Evolutionary conservation across 139 green algal genomes (phyloP).

Genomic region (Protoeuglena noctilucae): DNA sequence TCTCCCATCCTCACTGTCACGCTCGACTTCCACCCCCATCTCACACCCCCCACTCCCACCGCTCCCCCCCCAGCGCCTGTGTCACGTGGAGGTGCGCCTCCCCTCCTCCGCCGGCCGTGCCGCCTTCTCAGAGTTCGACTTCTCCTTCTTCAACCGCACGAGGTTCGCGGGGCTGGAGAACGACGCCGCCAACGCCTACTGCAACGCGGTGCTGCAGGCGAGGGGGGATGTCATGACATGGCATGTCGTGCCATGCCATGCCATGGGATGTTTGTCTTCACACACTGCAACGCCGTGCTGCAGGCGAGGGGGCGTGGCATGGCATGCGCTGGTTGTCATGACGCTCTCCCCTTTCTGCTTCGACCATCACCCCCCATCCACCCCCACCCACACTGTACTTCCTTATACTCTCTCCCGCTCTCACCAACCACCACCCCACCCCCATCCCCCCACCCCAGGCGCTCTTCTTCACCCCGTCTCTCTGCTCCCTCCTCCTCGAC

Average conservation of each 20-base stretch:
- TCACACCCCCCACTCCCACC: not conserved
- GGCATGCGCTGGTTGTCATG: not conserved
- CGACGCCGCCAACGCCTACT: slow-evolving; percentile 80
- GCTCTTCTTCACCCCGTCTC: slow-evolving; percentile 64
- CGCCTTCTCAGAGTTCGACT: slow-evolving; percentile 36
- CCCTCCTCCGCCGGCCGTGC: not conserved
- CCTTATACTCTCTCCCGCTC: too few relatives aligned
- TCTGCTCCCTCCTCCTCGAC: slow-evolving; percentile 37
- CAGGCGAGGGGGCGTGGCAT: not conserved
- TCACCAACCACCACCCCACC: not conserved
- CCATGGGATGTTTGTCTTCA: not conserved
- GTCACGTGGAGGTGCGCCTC: not conserved
- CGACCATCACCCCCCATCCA: not conserved
- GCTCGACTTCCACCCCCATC: not conserved
- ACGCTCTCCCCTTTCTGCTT: not conserved
- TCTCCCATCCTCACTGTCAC: slow-evolving; percentile 1
- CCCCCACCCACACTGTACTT: not conserved
- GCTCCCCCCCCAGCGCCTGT: slow-evolving; percentile 2
- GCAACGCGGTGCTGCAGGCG: slow-evolving; percentile 79
- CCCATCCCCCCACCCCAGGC: slow-evolving; percentile 25
- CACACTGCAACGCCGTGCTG: not conserved
- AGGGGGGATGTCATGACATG: not conserved
- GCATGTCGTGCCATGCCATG: not conserved
- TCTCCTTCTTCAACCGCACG: slow-evolving; percentile 66
- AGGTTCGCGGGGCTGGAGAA: slow-evolving; percentile 86